Conservation (phyloP, 306 rosid species). For the Sesbania bispinosa region DNA sequence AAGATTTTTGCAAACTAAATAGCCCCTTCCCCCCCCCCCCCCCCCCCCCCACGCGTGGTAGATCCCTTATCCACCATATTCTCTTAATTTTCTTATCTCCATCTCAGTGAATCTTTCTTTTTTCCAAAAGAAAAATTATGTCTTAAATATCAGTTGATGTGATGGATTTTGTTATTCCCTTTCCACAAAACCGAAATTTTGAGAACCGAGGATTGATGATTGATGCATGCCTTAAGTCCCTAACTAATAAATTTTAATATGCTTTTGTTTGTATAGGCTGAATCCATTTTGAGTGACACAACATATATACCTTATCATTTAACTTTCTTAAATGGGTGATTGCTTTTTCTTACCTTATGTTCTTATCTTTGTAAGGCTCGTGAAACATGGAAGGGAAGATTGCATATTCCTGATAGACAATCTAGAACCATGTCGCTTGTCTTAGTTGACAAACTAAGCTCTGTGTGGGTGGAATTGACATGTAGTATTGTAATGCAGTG, state of each 20-base stretch:
- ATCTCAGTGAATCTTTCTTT: background rate
- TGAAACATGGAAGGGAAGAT: background rate
- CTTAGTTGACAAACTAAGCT: background rate
- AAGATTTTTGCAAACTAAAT: no score
- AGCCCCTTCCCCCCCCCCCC: no score
- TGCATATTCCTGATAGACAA: background rate
- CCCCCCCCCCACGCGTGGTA: no score
- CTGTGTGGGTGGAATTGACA: background rate
- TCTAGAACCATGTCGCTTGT: background rate
- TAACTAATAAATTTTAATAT: background rate
- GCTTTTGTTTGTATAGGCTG: background rate
- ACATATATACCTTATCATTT: background rate
- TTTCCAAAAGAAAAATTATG: background rate
- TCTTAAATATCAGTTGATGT: conserved; percentile 8
- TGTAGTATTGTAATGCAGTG: background rate
- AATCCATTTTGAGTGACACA: background rate
- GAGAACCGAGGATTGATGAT: background rate
- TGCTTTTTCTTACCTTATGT: background rate
- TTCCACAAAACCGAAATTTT: background rate
- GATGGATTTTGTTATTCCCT: background rate
- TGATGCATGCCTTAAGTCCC: background rate
- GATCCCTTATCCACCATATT: background rate
- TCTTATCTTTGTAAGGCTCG: background rate
- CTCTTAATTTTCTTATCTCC: background rate
- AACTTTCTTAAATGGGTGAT: background rate